Evolutionary conservation across 345 rosid genomes (phyloP).

Genomic region (Balakata baccata): DNA sequence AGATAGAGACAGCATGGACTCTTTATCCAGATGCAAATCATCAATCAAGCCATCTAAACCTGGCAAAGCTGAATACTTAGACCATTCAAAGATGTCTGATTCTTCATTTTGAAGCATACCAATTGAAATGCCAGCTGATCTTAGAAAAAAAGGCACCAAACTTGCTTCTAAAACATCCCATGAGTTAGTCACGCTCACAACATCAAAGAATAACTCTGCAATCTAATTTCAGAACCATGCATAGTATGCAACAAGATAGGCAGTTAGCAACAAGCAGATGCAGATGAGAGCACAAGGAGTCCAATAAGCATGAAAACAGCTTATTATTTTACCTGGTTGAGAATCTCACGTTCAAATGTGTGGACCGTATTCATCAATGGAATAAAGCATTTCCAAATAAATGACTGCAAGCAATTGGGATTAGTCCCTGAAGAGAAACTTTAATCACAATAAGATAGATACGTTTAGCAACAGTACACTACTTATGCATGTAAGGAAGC

Average conservation of each 20-base stretch:
- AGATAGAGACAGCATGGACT: slow-evolving; percentile 26
- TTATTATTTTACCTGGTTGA: slow-evolving; percentile 56
- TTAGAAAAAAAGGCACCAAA: slow-evolving; percentile 69
- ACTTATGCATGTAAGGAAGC: background rate
- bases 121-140: slow-evolving; percentile 53
- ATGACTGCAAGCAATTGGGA: slow-evolving; percentile 46
- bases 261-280: slow-evolving; percentile 18
- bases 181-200: slow-evolving; percentile 48
- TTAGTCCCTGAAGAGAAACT: slow-evolving; percentile 34
- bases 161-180: slow-evolving; percentile 58
- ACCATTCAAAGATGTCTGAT: slow-evolving; percentile 45
- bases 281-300: slow-evolving; percentile 5
- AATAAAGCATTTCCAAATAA: slow-evolving; percentile 65
- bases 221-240: slow-evolving; percentile 43
- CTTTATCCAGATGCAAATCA: slow-evolving; percentile 30
- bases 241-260: slow-evolving; percentile 17
- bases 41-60: slow-evolving; percentile 22
- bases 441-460: slow-evolving; percentile 3
- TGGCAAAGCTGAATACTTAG: slow-evolving; percentile 22
- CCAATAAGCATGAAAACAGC: slow-evolving; percentile 10
- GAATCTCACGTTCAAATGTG: slow-evolving; percentile 57
- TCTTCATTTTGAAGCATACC: slow-evolving; percentile 47
- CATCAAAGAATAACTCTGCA: slow-evolving; percentile 56
- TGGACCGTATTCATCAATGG: slow-evolving; percentile 61
- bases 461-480: background rate